phyloP scores from a whole-genome alignment of 2,329 filamentous ascomycete genomes.

The Westerdykella aurantiaca region DNA sequence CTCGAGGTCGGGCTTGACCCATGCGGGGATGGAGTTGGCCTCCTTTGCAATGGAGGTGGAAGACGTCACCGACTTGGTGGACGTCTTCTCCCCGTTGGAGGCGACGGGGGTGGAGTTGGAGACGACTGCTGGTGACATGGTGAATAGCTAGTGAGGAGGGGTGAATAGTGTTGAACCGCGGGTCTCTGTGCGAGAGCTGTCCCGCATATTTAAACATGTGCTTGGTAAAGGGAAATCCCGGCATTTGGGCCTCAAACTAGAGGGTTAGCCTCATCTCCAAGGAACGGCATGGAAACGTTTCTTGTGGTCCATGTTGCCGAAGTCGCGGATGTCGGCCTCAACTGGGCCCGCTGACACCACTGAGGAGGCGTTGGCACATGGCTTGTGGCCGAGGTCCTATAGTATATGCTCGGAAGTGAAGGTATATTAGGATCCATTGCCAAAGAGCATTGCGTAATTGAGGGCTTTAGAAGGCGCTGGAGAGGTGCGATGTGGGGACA shows the following conservation, averaged over 20 bases:
- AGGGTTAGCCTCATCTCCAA: neutral
- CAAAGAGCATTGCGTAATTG: too few species aligned
- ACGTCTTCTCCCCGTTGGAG: constrained; percentile 15
- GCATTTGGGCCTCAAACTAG: too few species aligned
- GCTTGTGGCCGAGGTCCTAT: constrained; percentile 8
- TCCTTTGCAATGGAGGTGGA: constrained; percentile 11
- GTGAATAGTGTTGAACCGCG: neutral
- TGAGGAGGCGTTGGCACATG: constrained; percentile 11
- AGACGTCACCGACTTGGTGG: constrained; percentile 15
- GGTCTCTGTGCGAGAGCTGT: neutral
- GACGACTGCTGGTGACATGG: constrained; percentile 29
- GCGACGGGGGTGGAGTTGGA: constrained; percentile 12
- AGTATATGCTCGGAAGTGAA: too few species aligned
- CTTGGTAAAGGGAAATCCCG: neutral
- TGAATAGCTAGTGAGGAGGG: neutral
- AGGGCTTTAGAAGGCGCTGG: constrained; percentile 6
- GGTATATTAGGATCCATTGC: too few species aligned
- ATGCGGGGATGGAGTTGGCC: constrained; percentile 22
- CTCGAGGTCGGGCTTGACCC: constrained; percentile 36
- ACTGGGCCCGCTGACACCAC: constrained; percentile 8
- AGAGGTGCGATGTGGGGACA: constrained; percentile 6
- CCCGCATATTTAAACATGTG: neutral
- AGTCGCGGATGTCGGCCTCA: constrained; percentile 1
- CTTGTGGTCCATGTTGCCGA: constrained; percentile 8
- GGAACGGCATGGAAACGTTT: constrained; percentile 1